A percentile compares a stretch with the other conserved stretches of the same genome.
Conservation (phyloP, 345 rosid genomes). For the Schrenkiella parvula region DNA sequence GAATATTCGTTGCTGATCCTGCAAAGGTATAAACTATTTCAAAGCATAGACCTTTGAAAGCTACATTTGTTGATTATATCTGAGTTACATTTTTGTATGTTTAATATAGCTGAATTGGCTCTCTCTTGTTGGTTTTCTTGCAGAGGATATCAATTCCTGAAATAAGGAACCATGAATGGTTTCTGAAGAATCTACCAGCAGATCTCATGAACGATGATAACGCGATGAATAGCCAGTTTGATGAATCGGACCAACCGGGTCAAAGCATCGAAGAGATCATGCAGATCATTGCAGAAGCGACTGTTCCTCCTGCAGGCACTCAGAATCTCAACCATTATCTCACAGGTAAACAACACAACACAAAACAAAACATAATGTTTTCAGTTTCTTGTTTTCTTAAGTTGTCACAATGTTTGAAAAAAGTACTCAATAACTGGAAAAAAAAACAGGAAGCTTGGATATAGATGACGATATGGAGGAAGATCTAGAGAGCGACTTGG, state of each 20-base stretch:
- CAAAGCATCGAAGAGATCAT: slow-evolving; percentile 87
- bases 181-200: slow-evolving; percentile 83
- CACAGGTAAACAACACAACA: slow-evolving; percentile 32
- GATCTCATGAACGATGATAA: slow-evolving; percentile 78
- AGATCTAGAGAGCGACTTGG: slow-evolving; percentile 83
- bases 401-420: not conserved
- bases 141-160: slow-evolving; percentile 94
- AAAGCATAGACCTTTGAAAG: not conserved
- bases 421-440: not conserved
- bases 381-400: not conserved
- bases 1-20: slow-evolving; percentile 95
- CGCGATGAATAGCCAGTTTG: slow-evolving; percentile 48
- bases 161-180: slow-evolving; percentile 90
- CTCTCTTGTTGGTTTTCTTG: slow-evolving; percentile 7
- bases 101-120: not conserved
- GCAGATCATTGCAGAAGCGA: slow-evolving; percentile 96
- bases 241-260: slow-evolving; percentile 80
- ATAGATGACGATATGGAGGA: slow-evolving; percentile 97
- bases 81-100: not conserved
- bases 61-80: not conserved
- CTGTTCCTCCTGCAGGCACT: slow-evolving; percentile 77
- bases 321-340: slow-evolving; percentile 59
- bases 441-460: slow-evolving; percentile 60
- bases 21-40: slow-evolving; percentile 44
- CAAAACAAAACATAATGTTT: not conserved